These are phyloP conservation scores for Solanum habrochaites DNA, from an alignment of 257 asterid species.

Conservation along the genomic window DNA sequence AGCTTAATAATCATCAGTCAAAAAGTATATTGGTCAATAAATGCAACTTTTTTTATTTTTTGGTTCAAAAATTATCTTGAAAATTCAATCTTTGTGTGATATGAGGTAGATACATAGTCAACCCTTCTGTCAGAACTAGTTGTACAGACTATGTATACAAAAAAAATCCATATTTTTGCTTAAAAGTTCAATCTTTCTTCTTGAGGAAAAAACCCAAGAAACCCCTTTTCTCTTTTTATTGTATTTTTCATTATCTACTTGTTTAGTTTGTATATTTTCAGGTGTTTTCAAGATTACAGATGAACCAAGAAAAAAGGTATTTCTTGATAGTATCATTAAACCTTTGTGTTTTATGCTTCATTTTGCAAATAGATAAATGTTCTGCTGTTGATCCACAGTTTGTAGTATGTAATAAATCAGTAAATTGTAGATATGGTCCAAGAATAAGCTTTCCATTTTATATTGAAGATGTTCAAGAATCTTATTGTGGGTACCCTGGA, in stretches of 20 bases:
- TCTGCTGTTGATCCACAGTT: conserved; percentile 23
- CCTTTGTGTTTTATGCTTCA: conserved; percentile 14
- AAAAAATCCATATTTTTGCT: conserved; percentile 7
- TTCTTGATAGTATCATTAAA: background rate
- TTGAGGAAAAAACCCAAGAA: background rate
- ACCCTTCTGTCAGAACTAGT: background rate
- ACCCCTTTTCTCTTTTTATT: background rate
- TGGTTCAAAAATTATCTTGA: background rate
- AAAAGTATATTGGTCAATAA: conserved; percentile 18
- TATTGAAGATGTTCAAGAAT: conserved; percentile 14
- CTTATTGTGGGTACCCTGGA: conserved; percentile 39
- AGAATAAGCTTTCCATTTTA: conserved; percentile 48
- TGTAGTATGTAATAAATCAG: conserved; percentile 25
- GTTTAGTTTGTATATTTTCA: background rate
- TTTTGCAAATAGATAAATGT: conserved; percentile 14
- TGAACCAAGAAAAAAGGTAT: conserved; percentile 7
- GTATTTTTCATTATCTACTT: background rate
- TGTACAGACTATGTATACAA: background rate
- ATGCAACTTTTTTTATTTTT: conserved; percentile 9
- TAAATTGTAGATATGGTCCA: conserved; percentile 27
- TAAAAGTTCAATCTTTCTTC: background rate
- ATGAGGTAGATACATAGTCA: conserved; percentile 17
- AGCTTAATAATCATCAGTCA: conserved; percentile 3
- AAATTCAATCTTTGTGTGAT: conserved; percentile 8
- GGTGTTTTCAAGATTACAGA: conserved; percentile 5